Evolutionary conservation across 2,329 filamentous ascomycete genomes (phyloP).

Genomic region (Penicillium sp.): DNA sequence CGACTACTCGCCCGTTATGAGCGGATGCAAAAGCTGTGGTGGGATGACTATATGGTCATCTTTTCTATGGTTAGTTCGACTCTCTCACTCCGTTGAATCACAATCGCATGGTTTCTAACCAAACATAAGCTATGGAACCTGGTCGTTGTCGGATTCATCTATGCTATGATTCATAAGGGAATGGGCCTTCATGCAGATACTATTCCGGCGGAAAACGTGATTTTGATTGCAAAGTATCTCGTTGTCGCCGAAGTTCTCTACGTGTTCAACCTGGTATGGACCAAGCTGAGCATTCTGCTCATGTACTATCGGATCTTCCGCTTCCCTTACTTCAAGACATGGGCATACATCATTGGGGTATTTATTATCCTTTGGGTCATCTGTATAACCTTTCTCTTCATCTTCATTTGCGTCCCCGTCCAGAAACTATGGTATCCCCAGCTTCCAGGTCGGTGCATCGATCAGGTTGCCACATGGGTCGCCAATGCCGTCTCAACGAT

Average conservation of each 20-base stretch:
- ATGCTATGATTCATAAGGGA: not conserved
- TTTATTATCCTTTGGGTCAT: conserved; percentile 23
- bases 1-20: conserved; percentile 38
- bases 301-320: conserved; percentile 27
- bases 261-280: conserved; percentile 27
- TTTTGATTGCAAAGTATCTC: conserved; percentile 25
- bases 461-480: not conserved
- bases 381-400: conserved; percentile 23
- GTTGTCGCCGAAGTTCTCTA: conserved; percentile 37
- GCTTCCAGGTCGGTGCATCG: conserved; percentile 21
- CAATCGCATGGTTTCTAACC: not conserved
- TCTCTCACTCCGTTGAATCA: not conserved
- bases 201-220: conserved; percentile 4
- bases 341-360: conserved; percentile 22
- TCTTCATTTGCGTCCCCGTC: conserved; percentile 26
- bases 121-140: not conserved
- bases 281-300: conserved; percentile 22
- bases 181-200: not conserved
- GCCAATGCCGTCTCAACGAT: conserved; percentile 14
- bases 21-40: conserved; percentile 41
- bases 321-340: conserved; percentile 23
- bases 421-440: conserved; percentile 24
- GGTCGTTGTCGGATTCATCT: not conserved
- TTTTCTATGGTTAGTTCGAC: conserved; percentile 40
- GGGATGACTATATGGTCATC: conserved; percentile 46